Conservation (phyloP, 176 grass and related monocot species). For the Musa beccarii region DNA sequence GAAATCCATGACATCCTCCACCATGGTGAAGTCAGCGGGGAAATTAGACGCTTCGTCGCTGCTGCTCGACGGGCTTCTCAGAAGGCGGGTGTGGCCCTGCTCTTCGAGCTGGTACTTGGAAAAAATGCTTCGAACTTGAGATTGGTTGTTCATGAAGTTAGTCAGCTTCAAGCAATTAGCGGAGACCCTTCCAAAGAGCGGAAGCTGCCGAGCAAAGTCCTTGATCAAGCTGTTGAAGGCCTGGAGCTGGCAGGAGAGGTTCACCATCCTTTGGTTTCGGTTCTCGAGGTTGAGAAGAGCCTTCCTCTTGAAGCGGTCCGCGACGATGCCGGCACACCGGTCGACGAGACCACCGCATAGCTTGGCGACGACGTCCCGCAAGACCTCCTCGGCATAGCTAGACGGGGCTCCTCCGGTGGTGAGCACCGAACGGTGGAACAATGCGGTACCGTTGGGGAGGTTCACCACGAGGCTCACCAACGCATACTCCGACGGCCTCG, state of each 20-base stretch:
- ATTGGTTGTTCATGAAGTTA: slow-evolving; percentile 51
- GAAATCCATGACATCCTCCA: slow-evolving; percentile 58
- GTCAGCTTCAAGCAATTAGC: slow-evolving; percentile 52
- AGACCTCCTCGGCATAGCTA: slow-evolving; percentile 41
- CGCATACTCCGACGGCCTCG: neutral
- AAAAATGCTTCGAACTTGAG: slow-evolving; percentile 42
- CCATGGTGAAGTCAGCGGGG: slow-evolving; percentile 33
- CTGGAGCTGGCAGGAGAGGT: slow-evolving; percentile 66
- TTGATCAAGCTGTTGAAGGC: slow-evolving; percentile 31
- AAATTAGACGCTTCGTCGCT: neutral
- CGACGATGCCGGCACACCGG: slow-evolving; percentile 69
- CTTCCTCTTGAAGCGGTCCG: slow-evolving; percentile 64
- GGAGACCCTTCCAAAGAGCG: slow-evolving; percentile 39
- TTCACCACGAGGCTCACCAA: slow-evolving; percentile 37
- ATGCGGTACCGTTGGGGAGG: slow-evolving; percentile 18
- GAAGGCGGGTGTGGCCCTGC: slow-evolving; percentile 36
- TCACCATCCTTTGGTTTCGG: slow-evolving; percentile 83
- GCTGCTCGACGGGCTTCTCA: neutral
- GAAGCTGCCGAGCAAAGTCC: slow-evolving; percentile 55
- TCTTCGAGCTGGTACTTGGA: slow-evolving; percentile 57
- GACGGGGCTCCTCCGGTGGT: slow-evolving; percentile 23
- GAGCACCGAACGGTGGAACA: slow-evolving; percentile 16
- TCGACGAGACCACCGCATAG: slow-evolving; percentile 25
- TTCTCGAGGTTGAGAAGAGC: slow-evolving; percentile 52
- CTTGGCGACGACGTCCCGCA: slow-evolving; percentile 34